Evolutionary conservation across 306 rosid species (phyloP), one percentile per base, ranked within the genome.

Genomic region (Lathyrus tuberosus): DNA sequence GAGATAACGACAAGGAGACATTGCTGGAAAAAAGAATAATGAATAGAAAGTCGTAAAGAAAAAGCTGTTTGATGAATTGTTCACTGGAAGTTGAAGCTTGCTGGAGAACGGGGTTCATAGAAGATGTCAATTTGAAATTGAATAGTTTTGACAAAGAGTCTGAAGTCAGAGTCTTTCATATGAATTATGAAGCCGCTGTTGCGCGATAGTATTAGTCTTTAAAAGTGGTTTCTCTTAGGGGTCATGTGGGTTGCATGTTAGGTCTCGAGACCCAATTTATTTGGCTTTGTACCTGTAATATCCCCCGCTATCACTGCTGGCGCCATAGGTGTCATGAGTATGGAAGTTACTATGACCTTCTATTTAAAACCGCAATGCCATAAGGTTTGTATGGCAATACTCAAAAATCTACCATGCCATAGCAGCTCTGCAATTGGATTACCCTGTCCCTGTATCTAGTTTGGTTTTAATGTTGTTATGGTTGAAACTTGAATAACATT

Each of bases 401-500:
- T 59, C 20, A 31, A 59, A 59, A 59, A 3, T 59, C 20, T 59
- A 33, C 24, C 22, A 59, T 59, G 65, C 37, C 37, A 54, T 54
- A 33, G 37, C 16, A 26, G 0, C n/a, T 6, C 44, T 4, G 8
- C 44, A 7, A 59, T 59, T 60, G 35, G 65, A 35, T n/a, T 16
- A 10, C 44, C 5, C 5, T 31, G 24, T 59, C 44, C 5, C 5
- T 31, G 24, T 59, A 31, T 60, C 53, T 61, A 30, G 75, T 70
- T 57, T 41, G 12, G 35, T 42, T 30, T 71, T 14, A 16, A 35
- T 46, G 24, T 22, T 66, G 18, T 35, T 24, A 33, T 53, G 2
- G 64, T 33, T 77, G 62, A 40, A 62, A 52, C 57, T 33, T 77
- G 54, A 40, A 62, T 41, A 37, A 16, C 17, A n/a, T 49, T 5